phyloP scores from a whole-genome alignment of 768 basidiomycete species.

The Rhodotorula sphaerocarpa region DNA sequence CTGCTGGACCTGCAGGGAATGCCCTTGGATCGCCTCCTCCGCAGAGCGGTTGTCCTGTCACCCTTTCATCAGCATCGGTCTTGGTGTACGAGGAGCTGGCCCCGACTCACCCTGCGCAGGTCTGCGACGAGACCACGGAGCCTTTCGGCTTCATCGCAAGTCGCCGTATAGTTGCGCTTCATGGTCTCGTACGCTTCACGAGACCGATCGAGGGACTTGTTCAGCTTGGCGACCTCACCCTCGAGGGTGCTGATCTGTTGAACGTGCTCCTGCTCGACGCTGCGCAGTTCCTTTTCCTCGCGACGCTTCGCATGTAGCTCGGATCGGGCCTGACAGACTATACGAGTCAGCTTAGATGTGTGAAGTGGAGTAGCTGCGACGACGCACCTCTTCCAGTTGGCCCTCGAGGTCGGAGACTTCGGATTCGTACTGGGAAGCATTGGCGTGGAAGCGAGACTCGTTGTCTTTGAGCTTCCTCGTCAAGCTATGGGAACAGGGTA shows the following conservation, averaged over 20 bases:
- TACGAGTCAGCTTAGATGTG: too few species aligned
- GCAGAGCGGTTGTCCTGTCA: constrained; percentile 61
- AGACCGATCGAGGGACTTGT: constrained; percentile 64
- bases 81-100: constrained; percentile 27
- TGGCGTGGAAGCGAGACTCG: constrained; percentile 24
- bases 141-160: constrained; percentile 73
- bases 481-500: not conserved
- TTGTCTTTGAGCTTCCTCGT: constrained; percentile 35
- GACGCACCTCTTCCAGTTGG: constrained; percentile 29
- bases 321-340: constrained; percentile 53
- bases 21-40: constrained; percentile 54
- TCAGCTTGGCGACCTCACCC: constrained; percentile 66
- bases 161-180: constrained; percentile 62
- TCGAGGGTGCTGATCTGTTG: constrained; percentile 65
- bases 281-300: constrained; percentile 84
- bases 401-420: constrained; percentile 31
- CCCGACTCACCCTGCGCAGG: constrained; percentile 25
- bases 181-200: constrained; percentile 54
- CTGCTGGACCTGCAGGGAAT: constrained; percentile 46
- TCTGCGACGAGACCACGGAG: constrained; percentile 42
- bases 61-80: constrained; percentile 49
- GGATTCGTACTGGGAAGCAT: constrained; percentile 23
- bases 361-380: too few species aligned
- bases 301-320: constrained; percentile 73
- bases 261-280: constrained; percentile 70